Evolutionary conservation across 768 basidiomycete species (phyloP), one percentile per base, ranked within the genome.

Genomic region (Termitomyces sp.): DNA sequence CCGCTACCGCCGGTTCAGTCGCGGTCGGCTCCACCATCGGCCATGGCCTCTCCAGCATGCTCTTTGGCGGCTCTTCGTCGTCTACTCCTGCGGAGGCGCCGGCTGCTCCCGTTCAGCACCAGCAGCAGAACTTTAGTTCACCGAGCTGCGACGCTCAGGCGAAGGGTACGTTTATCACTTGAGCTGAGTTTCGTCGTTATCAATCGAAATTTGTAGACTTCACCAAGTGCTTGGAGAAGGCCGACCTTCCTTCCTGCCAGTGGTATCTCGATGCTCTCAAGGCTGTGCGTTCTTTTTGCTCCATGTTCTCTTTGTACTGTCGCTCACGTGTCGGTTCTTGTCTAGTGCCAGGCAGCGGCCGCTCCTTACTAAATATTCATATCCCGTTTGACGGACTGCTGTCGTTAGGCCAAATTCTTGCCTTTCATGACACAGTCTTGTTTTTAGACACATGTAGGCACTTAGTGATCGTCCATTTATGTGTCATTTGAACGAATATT

Each of bases 181-280:
- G 18, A 49, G 27, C 4, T 20, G 20, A 13, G 55, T 36, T 48
- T 54, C 50, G 30, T 30, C 44, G 34, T 57, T n/a, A 46, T 44
- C 13, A 34, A 59, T 55, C 24, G 22, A 11, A 52, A n/a, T 52
- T 45, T 57, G 1, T 63, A 89, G 90, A 95, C 52, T 93, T 95
- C 74, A 90, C 91, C 11, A 81, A 79, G 69, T 96, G 93, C 73
- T 75, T 95, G 47, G 91, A 93, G 69, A 87, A 87, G 69, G 89
- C 88, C 18, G 88, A 90, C 65, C 74, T 91, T 64, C 83, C 81
- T 44, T 85, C 89, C 6, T 95, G 93, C 76, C 77, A 84, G 18
- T 95, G 87, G 84, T 95, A 92, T 69, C 84, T 94, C 31, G 91
- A 94, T 66, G 89, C 93, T 68, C 81, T 93, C 52, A 94, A 94